Conservation (phyloP, 148 eudicot species). For the Oxyria digyna region DNA sequence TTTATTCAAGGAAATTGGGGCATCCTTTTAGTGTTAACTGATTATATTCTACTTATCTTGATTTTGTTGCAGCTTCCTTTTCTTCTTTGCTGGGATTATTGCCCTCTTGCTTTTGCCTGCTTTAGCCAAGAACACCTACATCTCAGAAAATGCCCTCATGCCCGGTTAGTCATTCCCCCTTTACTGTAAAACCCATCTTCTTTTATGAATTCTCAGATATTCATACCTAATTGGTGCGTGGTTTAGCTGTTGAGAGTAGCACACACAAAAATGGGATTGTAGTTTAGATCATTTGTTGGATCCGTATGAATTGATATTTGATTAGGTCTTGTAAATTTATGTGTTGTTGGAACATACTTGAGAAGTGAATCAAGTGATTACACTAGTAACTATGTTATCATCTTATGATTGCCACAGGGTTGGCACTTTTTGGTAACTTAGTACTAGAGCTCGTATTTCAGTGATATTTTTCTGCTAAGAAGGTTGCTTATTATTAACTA, state of each 20-base stretch:
- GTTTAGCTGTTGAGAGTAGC: not conserved
- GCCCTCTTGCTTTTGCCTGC: constrained; percentile 74
- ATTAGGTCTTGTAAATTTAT: not conserved
- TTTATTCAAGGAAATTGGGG: not conserved
- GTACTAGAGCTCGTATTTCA: not conserved
- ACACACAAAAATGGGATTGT: not conserved
- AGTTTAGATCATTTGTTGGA: not conserved
- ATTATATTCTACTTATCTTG: not conserved
- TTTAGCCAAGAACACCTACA: constrained; percentile 77
- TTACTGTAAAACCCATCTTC: not conserved
- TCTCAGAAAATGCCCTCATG: constrained; percentile 92
- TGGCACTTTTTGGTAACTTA: not conserved
- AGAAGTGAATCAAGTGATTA: not conserved
- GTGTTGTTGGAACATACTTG: not conserved
- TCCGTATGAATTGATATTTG: not conserved
- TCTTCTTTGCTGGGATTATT: constrained; percentile 59
- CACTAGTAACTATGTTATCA: not conserved
- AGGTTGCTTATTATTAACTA: not conserved
- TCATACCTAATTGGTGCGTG: not conserved
- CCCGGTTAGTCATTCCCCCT: constrained; percentile 47
- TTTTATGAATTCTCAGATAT: not conserved
- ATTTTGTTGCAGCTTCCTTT: constrained; percentile 39
- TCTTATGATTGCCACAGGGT: not conserved
- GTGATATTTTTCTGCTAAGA: not conserved
- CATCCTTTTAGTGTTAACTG: not conserved